Conservation (phyloP, 2,329 filamentous ascomycete species). For the Dendryphion nanum region DNA sequence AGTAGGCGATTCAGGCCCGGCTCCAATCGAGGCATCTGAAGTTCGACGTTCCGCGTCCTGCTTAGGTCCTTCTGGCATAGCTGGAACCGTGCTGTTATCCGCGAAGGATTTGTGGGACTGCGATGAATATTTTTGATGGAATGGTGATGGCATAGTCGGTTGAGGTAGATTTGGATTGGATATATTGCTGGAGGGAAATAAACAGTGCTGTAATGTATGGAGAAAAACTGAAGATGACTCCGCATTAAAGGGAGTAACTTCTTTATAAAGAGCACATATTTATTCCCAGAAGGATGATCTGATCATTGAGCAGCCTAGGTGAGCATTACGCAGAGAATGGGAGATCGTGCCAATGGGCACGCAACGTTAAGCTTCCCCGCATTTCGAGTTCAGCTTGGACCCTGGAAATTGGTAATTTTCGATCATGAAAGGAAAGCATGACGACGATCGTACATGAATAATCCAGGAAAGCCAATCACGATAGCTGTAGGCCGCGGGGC, state of each 20-base stretch:
- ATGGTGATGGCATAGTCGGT: conserved; percentile 34
- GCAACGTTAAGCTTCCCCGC: conserved; percentile 28
- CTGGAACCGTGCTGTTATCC: conserved; percentile 19
- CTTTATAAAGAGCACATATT: too few species aligned
- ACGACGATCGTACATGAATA: too few species aligned
- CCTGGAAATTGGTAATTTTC: conserved; percentile 23
- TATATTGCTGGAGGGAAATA: too few species aligned
- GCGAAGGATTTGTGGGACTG: conserved; percentile 33
- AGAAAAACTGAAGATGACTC: too few species aligned
- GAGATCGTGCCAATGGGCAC: conserved; percentile 37
- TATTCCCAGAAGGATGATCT: background rate
- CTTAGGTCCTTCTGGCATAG: conserved; percentile 35
- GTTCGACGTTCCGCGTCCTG: conserved; percentile 30
- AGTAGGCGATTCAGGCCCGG: conserved; percentile 17
- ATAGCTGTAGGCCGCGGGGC: too few species aligned
- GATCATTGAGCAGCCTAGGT: conserved; percentile 14
- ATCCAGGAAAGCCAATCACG: too few species aligned
- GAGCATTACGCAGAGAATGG: conserved; percentile 30
- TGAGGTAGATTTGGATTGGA: background rate
- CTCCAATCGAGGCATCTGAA: conserved; percentile 29
- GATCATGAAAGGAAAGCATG: conserved; percentile 14
- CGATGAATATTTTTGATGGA: conserved; percentile 38
- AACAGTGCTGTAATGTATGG: too few species aligned
- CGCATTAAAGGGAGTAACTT: too few species aligned
- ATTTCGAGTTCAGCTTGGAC: conserved; percentile 26